These are phyloP conservation scores for Auxenochlorella pyrenoidosa DNA, from an alignment of 139 green algal species.

Conservation along the genomic window DNA sequence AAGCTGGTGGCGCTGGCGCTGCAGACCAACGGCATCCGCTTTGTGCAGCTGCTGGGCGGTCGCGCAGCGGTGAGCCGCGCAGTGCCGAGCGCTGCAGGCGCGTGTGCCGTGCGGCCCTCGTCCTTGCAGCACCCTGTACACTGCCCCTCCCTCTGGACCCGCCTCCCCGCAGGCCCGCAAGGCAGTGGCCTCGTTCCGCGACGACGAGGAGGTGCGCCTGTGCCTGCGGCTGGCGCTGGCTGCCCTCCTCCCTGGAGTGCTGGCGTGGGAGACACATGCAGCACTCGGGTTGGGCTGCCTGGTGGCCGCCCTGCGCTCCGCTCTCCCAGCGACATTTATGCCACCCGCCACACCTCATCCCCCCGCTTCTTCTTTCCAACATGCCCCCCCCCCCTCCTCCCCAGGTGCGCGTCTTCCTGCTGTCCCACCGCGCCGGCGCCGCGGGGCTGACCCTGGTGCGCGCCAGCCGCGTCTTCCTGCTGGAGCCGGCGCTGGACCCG, in stretches of 20 bases:
- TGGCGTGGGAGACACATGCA: too few species aligned
- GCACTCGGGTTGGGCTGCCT: too few species aligned
- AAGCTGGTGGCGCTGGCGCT: slow-evolving; percentile 53
- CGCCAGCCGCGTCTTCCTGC: slow-evolving; percentile 75
- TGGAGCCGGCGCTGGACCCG: slow-evolving; percentile 57
- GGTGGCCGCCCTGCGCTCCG: too few species aligned
- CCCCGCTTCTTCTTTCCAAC: too few species aligned
- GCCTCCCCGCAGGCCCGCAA: slow-evolving; percentile 14
- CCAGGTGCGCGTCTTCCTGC: slow-evolving; percentile 64
- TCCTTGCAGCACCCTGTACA: not conserved
- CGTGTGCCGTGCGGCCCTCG: too few species aligned
- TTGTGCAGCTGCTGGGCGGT: slow-evolving; percentile 31
- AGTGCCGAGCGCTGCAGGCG: too few species aligned
- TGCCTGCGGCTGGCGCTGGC: slow-evolving; percentile 62
- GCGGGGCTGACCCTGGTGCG: slow-evolving; percentile 68
- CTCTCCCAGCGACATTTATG: not conserved
- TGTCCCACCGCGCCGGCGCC: slow-evolving; percentile 58
- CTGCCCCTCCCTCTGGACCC: not conserved
- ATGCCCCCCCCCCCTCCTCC: not conserved
- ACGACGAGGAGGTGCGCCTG: slow-evolving; percentile 47
- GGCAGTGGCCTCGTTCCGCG: slow-evolving; percentile 42
- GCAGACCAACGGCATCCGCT: slow-evolving; percentile 36
- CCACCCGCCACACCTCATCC: too few species aligned
- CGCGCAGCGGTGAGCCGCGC: slow-evolving; percentile 13
- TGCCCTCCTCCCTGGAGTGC: not conserved